Base-by-base conservation (phyloP, 2,329 filamentous ascomycete species). In the Verticillium isaacii region DNA sequence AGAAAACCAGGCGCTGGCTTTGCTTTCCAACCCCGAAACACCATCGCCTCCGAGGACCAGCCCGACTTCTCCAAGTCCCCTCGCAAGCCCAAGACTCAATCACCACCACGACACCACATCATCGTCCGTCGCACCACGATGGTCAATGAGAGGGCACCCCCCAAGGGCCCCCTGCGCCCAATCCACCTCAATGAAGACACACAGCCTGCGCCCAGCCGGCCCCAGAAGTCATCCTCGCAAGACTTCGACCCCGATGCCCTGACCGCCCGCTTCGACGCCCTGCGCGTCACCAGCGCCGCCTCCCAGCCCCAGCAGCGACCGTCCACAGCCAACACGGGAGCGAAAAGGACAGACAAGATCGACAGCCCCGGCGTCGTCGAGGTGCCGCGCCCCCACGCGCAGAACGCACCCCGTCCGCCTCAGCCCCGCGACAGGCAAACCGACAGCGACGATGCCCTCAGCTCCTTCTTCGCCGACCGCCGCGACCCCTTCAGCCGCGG, bases 101-200 rank as follows among this genome's bases (percentile, higher is more conserved):
- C 25, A 32, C 54, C 25, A 56, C 29, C 14, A 34, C 58, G 50
- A 23, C 62, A 64, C 32, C 59, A 60, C 36, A 59, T 36, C 39
- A 56, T 41, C 34, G 55, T 57, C 66, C 7, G 45, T 23, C 19
- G 9, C 45, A 52, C 29, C 45, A 67, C 59, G 66, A 83, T 82
- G 81, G 82, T 77, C 67, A 80, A 76, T 69, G 82, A 77, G 74
- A 79, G 71, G 66, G 80, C 68, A 69, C 81, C 70, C 63, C 78
- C 74, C 64, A 81, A 75, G 78, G 75, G 68, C 70, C 79, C 73
- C 39, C 71, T 69, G 69, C 79, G 68, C 68, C 75, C 81, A 19
- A 71, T 71, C 56, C 69, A 69, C n/a, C 68, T 68, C 32, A 74
- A 71, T 62, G 67, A 70, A 61, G 71, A 71, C 69, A 71, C 62